These are phyloP conservation scores for Ensete ventricosum DNA, from an alignment of 176 grass and related monocot species.

Conservation along the genomic window DNA sequence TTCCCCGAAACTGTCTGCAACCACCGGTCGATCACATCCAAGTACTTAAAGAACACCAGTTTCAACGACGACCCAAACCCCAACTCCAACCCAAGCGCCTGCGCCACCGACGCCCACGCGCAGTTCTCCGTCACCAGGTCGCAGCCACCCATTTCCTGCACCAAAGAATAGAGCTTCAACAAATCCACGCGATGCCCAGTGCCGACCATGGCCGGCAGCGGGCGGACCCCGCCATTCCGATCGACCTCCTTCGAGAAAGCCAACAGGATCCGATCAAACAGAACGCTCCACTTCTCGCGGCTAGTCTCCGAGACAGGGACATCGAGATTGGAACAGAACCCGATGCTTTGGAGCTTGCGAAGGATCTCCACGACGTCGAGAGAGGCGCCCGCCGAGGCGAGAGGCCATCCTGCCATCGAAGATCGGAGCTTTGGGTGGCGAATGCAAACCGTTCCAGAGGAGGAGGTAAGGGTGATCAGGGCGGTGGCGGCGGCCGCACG, in stretches of 20 bases:
- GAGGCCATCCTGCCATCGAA: neutral
- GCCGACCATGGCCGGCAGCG: constrained; percentile 26
- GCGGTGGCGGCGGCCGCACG: neutral
- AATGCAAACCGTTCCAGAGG: neutral
- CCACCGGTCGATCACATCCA: constrained; percentile 40
- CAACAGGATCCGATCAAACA: constrained; percentile 41
- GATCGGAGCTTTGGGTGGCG: neutral
- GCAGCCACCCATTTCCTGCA: constrained; percentile 36
- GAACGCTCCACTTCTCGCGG: constrained; percentile 5
- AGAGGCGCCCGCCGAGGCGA: neutral
- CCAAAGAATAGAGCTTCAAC: constrained; percentile 34
- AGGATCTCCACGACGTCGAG: constrained; percentile 34
- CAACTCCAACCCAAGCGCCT: constrained; percentile 25
- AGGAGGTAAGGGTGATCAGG: neutral
- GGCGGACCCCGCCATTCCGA: constrained; percentile 24
- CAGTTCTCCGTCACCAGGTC: constrained; percentile 2
- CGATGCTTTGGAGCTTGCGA: constrained; percentile 36
- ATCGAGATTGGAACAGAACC: constrained; percentile 37
- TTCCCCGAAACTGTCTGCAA: constrained; percentile 26
- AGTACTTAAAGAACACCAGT: constrained; percentile 48
- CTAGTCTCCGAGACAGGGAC: constrained; percentile 15
- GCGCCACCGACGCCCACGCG: constrained; percentile 31
- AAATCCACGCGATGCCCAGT: constrained; percentile 33
- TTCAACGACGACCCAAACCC: constrained; percentile 28
- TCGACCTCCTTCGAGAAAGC: constrained; percentile 40